Evolutionary conservation across 768 basidiomycete genomes (phyloP).

Genomic region (Mycena indigotica): DNA sequence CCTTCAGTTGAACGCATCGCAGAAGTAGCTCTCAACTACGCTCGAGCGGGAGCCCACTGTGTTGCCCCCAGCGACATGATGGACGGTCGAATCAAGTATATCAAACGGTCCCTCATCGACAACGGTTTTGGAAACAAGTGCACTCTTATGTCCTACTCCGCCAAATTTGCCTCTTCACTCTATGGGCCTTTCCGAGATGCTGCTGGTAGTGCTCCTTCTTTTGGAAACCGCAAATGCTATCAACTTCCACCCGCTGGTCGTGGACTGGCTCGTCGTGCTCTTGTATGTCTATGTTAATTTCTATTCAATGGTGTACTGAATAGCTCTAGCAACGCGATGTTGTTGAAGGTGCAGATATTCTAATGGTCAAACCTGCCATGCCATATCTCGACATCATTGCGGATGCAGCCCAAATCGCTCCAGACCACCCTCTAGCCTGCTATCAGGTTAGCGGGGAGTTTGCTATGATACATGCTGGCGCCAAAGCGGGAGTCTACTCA

Average conservation of each 20-base stretch:
- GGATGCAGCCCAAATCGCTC: slow-evolving; percentile 79
- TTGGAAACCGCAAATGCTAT: slow-evolving; percentile 97
- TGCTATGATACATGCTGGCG: slow-evolving; percentile 96
- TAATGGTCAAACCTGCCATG: slow-evolving; percentile 97
- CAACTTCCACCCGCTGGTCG: slow-evolving; percentile 89
- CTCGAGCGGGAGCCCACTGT: slow-evolving; percentile 93
- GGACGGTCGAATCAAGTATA: slow-evolving; percentile 91
- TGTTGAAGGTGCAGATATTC: slow-evolving; percentile 91
- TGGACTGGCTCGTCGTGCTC: slow-evolving; percentile 90
- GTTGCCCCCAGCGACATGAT: slow-evolving; percentile 99
- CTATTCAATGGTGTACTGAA: slow-evolving; percentile 1
- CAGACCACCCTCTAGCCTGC: slow-evolving; percentile 90
- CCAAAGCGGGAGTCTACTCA: slow-evolving; percentile 90
- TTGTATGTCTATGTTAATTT: slow-evolving; percentile 56
- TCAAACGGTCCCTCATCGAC: slow-evolving; percentile 85
- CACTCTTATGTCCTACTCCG: slow-evolving; percentile 94
- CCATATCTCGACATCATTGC: slow-evolving; percentile 97
- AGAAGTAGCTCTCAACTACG: slow-evolving; percentile 90
- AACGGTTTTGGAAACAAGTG: slow-evolving; percentile 84
- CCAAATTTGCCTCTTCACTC: slow-evolving; percentile 93
- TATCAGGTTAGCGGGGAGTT: slow-evolving; percentile 98
- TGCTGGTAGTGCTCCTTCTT: slow-evolving; percentile 94
- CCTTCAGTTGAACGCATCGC: slow-evolving; percentile 88
- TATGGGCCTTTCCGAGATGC: slow-evolving; percentile 99
- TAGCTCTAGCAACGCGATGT: slow-evolving; percentile 76